Percentiles rank a stretch among this genome's conserved stretches.
Evolutionary conservation across 257 asterid genomes (phyloP).

Genomic region (Nicotiana noctiflora): DNA sequence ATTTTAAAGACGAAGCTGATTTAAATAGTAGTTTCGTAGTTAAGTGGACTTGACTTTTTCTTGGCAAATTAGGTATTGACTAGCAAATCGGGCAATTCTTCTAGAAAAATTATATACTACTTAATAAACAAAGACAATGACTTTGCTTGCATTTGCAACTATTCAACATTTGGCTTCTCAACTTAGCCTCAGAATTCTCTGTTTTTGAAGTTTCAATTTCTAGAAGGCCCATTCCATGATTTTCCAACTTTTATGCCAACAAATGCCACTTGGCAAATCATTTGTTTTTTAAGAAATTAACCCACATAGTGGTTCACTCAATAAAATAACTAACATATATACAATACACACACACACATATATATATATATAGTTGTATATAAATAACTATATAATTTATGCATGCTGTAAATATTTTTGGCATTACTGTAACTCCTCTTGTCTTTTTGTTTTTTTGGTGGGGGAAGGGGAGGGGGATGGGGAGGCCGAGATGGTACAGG

Average conservation of each 20-base stretch:
- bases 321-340: too few species aligned
- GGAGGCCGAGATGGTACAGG: too few species aligned
- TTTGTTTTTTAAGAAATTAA: not conserved
- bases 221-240: not conserved
- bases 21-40: not conserved
- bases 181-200: not conserved
- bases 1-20: too few species aligned
- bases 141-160: slow-evolving; percentile 3
- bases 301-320: too few species aligned
- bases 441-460: not conserved
- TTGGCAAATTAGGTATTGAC: not conserved
- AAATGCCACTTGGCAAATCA: not conserved
- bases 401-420: too few species aligned
- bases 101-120: not conserved
- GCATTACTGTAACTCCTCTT: too few species aligned
- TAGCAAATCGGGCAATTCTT: not conserved
- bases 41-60: not conserved
- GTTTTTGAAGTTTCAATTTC: not conserved
- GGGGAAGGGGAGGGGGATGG: too few species aligned
- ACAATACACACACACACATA: too few species aligned
- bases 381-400: too few species aligned
- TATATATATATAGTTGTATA: too few species aligned
- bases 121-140: too few species aligned
- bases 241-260: not conserved
- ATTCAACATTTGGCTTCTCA: not conserved